Evolutionary conservation across 2,329 filamentous ascomycete species (phyloP), one percentile per base, ranked within the genome.

Genomic region (Bimuria novae-zelandiae): DNA sequence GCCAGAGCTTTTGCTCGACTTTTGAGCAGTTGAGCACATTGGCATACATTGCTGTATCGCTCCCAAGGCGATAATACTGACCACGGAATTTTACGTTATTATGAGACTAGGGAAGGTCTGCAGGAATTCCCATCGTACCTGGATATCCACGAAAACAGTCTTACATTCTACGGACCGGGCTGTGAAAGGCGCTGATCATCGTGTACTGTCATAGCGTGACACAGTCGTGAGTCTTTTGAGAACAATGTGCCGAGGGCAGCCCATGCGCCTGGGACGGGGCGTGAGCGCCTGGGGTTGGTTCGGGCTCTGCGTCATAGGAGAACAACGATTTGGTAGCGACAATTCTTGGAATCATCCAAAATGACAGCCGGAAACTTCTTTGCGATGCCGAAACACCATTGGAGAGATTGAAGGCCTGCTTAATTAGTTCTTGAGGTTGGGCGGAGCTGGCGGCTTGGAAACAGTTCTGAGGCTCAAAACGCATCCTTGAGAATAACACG

Each of bases 1-100:
- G 12, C 89, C 90, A 50, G 90, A 96, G 74, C 77, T 97, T 67
- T 75, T 96, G 63, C 80, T 97, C 71, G 93, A 97, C 74, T 89
- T 97, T 58, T 96, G 67, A 77, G 36, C 8, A 16, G 25, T 27
- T 7, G 33, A n/a, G 22, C 14, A 4, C 14, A n/a, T 19, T 30
- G 12, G 25, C 16, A 8, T 11, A 12, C 8, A 14, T 27, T 5
- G 10, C 6, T 27, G 25, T 10, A 27, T 27, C 25, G 10, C 25
- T 5, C 25, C 25, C 10, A 27, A 5, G 25, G 25, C 25, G 25
- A 27, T 27, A 10, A 27, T 27, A 6, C 10, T 10, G 10, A 10
- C 6, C 25, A 27, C 6, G 25, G 10, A 27, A 27, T n/a, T n/a
- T n/a, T n/a, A n/a, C n/a, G n/a, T n/a, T n/a, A n/a, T n/a, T n/a